Base-by-base conservation (phyloP, 1,284 basidiomycete species). In the Crucibulum parvulum region DNA sequence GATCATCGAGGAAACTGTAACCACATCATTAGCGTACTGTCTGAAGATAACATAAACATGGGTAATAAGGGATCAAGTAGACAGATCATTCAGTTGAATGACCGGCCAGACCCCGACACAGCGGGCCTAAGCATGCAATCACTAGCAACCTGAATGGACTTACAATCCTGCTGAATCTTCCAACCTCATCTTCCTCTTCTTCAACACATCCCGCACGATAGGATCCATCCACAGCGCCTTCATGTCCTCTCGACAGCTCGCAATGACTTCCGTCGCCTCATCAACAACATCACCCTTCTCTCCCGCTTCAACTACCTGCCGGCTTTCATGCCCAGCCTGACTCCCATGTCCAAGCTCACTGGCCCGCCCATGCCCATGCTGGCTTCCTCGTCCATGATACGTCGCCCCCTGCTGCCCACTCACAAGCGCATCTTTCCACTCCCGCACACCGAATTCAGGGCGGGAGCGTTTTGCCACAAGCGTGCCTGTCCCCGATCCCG, bases 181-280 rank as follows among this genome's bases (percentile, higher is more conserved):
- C 41, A 43, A 16, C 4, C 41, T 43, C 13, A 43, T 43, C 41
- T 4, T 43, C 41, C 16, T 43, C 41, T 16, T 13, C 13, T 43
- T 16, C 41, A 43, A 43, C 41, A 43, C 41, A 13, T 43, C 13
- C 13, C 16, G 41, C 16, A 43, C 41, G 41, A 43, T 16, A 11
- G 47, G 47, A 50, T 89, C 87, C 34, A 79, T 74, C 87, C 87
- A 89, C 0, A 89, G 74, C 4, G 80, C 68, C 56, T 83, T 79
- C 77, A 89, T 86, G 61, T 88, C 87, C 31, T 87, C 81, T 52
- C 78, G 78, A 64, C 85, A 87, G 3, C 77, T 77, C 24, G 82
- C 77, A 36, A 88, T 77, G 5, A 83, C 77, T 13, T 73, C 67
- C 7, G 81, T 82, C 8, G 78, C 77, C 34, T 79, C 73, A 65